These are phyloP conservation scores for Kazachstania africana DNA, from an alignment of 805 yeast genomes.

Conservation along the genomic window DNA sequence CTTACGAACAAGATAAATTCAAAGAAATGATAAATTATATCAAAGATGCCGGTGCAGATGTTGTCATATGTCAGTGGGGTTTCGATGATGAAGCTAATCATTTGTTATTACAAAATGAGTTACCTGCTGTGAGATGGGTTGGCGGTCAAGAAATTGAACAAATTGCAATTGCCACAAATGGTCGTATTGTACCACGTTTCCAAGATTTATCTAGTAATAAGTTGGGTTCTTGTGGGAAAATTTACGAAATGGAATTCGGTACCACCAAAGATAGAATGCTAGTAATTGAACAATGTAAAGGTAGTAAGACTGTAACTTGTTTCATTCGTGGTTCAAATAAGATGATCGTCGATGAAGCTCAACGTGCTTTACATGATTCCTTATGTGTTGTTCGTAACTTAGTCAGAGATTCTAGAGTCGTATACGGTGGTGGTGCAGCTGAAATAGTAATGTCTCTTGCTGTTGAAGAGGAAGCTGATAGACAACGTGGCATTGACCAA, in stretches of 20 bases:
- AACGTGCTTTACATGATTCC: constrained; percentile 93
- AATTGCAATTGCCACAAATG: constrained; percentile 94
- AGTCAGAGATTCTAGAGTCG: constrained; percentile 82
- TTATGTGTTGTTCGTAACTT: constrained; percentile 94
- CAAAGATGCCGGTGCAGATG: constrained; percentile 84
- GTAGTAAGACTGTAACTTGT: constrained; percentile 82
- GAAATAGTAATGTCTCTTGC: constrained; percentile 90
- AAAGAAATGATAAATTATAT: constrained; percentile 80
- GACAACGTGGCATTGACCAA: constrained; percentile 90
- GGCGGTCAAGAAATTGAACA: constrained; percentile 95
- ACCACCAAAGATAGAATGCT: constrained; percentile 95
- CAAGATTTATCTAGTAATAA: constrained; percentile 78
- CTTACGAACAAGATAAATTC: constrained; percentile 84
- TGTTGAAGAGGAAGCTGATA: constrained; percentile 83
- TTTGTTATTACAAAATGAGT: constrained; percentile 69
- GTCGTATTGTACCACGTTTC: constrained; percentile 93
- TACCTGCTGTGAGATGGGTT: constrained; percentile 98
- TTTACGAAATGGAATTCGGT: constrained; percentile 86
- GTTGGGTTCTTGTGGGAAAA: constrained; percentile 78
- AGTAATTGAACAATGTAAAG: constrained; percentile 81
- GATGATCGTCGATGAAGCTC: constrained; percentile 96
- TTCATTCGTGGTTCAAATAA: constrained; percentile 91
- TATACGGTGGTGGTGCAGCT: constrained; percentile 99
- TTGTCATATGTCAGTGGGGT: constrained; percentile 99
- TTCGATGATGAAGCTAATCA: constrained; percentile 98